A percentile compares a stretch with the other conserved stretches of the same genome.
Conservation (phyloP, 805 yeast genomes). For the Wickerhamiella lipophila region DNA sequence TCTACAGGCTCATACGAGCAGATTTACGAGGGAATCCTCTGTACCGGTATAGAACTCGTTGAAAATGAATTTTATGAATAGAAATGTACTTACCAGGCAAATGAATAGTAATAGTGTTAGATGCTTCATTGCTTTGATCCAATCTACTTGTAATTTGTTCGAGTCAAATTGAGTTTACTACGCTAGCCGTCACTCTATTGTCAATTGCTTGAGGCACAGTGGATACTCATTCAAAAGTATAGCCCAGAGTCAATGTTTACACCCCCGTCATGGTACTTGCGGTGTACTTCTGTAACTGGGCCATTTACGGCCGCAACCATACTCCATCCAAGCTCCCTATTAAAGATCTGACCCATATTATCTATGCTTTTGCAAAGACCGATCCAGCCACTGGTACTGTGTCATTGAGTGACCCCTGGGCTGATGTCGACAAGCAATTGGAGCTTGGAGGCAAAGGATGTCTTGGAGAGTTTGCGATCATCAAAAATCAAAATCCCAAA, state of each 20-base stretch:
- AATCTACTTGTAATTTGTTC: too few species aligned
- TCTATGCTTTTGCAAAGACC: slow-evolving; percentile 64
- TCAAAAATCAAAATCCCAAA: slow-evolving; percentile 34
- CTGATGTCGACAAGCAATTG: slow-evolving; percentile 37
- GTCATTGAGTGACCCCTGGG: slow-evolving; percentile 47
- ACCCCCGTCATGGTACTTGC: slow-evolving; percentile 12
- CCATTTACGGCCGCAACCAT: slow-evolving; percentile 49
- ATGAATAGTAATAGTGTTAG: background rate
- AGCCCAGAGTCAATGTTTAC: background rate
- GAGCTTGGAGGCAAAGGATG: slow-evolving; percentile 33
- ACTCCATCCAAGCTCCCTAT: slow-evolving; percentile 51
- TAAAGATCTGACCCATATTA: slow-evolving; percentile 46
- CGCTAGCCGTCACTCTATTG: background rate
- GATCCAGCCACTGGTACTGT: slow-evolving; percentile 43
- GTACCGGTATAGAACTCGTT: background rate
- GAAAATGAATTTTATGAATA: background rate
- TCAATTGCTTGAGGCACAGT: background rate
- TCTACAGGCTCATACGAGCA: background rate
- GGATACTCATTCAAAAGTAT: background rate
- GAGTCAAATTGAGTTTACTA: background rate
- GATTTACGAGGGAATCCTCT: background rate
- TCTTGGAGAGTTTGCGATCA: slow-evolving; percentile 36
- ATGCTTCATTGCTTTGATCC: too few species aligned
- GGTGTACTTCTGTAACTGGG: slow-evolving; percentile 38
- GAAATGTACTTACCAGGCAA: too few species aligned